Evolutionary conservation across 192 early-diverging fungal species (phyloP).

Genomic region (Mortierella antarctica): DNA sequence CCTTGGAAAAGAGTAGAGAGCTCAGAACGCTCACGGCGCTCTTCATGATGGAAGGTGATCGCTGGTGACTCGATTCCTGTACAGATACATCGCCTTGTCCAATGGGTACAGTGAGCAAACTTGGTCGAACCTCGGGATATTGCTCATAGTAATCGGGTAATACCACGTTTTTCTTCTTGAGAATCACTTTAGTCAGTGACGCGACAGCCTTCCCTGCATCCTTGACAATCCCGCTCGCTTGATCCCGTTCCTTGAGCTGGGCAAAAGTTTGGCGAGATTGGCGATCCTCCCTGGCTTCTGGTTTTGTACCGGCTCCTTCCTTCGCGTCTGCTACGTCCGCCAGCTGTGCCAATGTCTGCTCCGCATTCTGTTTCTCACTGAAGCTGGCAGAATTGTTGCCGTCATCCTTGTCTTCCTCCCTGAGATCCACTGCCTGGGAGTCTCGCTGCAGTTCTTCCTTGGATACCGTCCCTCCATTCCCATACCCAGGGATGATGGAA

Average conservation of each 20-base stretch:
- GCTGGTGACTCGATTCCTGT: neutral
- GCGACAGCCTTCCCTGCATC: slow-evolving; percentile 29
- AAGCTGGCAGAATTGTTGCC: slow-evolving; percentile 8
- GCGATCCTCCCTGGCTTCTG: neutral
- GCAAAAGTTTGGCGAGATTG: slow-evolving; percentile 13
- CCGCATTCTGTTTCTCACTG: neutral
- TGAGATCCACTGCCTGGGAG: slow-evolving; percentile 13
- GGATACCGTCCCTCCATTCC: neutral
- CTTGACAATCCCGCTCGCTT: slow-evolving; percentile 12
- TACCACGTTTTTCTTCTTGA: slow-evolving; percentile 41
- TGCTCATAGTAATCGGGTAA: slow-evolving; percentile 50
- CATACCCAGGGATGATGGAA: slow-evolving; percentile 39
- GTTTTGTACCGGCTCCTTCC: slow-evolving; percentile 1
- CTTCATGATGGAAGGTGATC: slow-evolving; percentile 41
- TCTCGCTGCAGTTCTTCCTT: neutral
- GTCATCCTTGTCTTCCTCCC: slow-evolving; percentile 10
- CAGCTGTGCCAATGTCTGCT: slow-evolving; percentile 23
- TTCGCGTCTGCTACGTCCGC: slow-evolving; percentile 8
- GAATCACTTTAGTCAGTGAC: slow-evolving; percentile 35
- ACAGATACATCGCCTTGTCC: neutral
- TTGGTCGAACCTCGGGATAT: slow-evolving; percentile 32
- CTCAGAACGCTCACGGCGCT: slow-evolving; percentile 37
- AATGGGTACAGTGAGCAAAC: neutral
- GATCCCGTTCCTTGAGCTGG: slow-evolving; percentile 19
- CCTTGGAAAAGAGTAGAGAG: slow-evolving; percentile 60